Evolutionary conservation across 2,329 filamentous ascomycete species (phyloP).

Genomic region (Neofusicoccum kwambonambiense): DNA sequence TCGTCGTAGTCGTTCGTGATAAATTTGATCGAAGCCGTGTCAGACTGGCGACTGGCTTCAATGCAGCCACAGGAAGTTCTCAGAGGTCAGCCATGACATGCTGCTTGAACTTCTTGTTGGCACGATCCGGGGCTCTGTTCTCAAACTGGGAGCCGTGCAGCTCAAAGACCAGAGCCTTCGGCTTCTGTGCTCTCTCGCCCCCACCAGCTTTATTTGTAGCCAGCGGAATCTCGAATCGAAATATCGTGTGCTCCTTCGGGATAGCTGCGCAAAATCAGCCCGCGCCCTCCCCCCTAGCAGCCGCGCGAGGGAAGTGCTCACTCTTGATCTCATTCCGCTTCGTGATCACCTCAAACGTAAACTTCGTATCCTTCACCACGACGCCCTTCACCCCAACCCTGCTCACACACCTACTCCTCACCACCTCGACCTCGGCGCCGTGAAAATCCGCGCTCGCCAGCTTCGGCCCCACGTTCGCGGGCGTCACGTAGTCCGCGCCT

Average conservation of each 20-base stretch:
- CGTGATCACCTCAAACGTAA: constrained; percentile 82
- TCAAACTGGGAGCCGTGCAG: constrained; percentile 85
- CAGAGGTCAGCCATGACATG: constrained; percentile 44
- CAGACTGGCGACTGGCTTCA: no score
- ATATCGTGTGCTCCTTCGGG: constrained; percentile 88
- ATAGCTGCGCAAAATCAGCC: constrained; percentile 50
- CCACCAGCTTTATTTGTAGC: constrained; percentile 21
- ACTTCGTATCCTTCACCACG: constrained; percentile 83
- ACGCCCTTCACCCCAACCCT: constrained; percentile 83
- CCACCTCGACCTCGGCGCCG: constrained; percentile 79
- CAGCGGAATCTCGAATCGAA: constrained; percentile 69
- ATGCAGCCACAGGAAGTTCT: background rate
- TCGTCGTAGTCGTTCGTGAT: no score
- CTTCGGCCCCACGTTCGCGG: constrained; percentile 65
- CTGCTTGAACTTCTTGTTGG: constrained; percentile 87
- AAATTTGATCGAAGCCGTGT: no score
- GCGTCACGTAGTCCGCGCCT: constrained; percentile 47
- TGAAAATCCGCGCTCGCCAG: constrained; percentile 87
- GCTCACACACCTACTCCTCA: constrained; percentile 75
- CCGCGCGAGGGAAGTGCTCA: constrained; percentile 33
- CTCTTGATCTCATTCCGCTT: constrained; percentile 67
- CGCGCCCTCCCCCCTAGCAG: constrained; percentile 8
- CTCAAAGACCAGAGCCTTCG: constrained; percentile 68
- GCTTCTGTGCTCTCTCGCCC: constrained; percentile 29
- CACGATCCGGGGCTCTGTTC: constrained; percentile 76